A percentile compares a stretch with the other conserved stretches of the same genome.
phyloP scores from a whole-genome alignment of 805 yeast genomes.

The Metschnikowia lachancei region DNA sequence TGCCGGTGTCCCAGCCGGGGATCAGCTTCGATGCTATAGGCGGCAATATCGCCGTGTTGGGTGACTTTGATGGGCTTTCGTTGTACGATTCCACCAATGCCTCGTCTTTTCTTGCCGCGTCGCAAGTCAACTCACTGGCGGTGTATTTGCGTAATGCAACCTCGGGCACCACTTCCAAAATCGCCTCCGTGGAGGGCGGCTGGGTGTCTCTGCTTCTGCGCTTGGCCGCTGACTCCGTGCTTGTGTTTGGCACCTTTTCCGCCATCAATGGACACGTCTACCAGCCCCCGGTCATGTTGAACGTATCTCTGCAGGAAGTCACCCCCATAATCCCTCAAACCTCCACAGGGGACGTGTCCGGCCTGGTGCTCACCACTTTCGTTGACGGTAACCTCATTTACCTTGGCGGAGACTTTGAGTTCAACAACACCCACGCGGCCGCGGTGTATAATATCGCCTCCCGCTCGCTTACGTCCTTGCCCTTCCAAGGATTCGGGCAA shows the following conservation, averaged over 20 bases:
- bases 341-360: conserved; percentile 24
- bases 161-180: conserved; percentile 6
- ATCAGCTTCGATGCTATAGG: conserved; percentile 18
- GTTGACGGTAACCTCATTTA: conserved; percentile 53
- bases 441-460: conserved; percentile 58
- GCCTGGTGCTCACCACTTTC: conserved; percentile 33
- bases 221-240: conserved; percentile 28
- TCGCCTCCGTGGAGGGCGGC: conserved; percentile 36
- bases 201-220: conserved; percentile 27
- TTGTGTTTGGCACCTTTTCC: conserved; percentile 39
- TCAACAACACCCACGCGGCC: conserved; percentile 53
- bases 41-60: conserved; percentile 18
- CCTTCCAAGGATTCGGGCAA: conserved; percentile 74
- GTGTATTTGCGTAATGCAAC: conserved; percentile 18
- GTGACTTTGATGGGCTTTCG: conserved; percentile 19
- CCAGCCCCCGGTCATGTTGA: conserved; percentile 36
- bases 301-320: conserved; percentile 26
- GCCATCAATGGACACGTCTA: conserved; percentile 27
- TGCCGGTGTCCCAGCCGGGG: conserved; percentile 14
- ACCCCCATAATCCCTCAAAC: conserved; percentile 23
- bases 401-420: conserved; percentile 76
- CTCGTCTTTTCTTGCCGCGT: conserved; percentile 16
- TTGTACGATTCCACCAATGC: conserved; percentile 18
- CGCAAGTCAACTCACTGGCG: conserved; percentile 9
- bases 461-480: conserved; percentile 44